phyloP scores from a whole-genome alignment of 805 yeast species.

The Saccharomycopsis fibuligera region DNA sequence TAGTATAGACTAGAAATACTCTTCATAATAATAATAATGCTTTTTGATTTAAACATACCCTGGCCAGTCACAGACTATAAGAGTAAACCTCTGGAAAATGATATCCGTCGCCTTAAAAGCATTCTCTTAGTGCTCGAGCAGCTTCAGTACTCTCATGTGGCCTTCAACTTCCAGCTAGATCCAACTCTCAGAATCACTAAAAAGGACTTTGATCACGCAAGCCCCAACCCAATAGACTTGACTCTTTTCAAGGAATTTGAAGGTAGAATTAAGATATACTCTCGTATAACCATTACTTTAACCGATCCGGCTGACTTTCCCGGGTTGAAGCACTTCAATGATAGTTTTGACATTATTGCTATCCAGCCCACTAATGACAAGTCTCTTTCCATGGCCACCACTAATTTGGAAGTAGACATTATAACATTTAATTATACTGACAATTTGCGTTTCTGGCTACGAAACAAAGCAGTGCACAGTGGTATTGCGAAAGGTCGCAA shows the following conservation, averaged over 20 bases:
- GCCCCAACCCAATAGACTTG: slow-evolving; percentile 38
- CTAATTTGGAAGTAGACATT: slow-evolving; percentile 74
- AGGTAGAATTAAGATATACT: slow-evolving; percentile 42
- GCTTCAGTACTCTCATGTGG: slow-evolving; percentile 71
- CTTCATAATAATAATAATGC: too few relatives aligned
- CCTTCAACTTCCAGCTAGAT: slow-evolving; percentile 56
- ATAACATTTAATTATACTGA: slow-evolving; percentile 63
- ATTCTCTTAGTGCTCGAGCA: slow-evolving; percentile 47
- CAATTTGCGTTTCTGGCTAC: slow-evolving; percentile 68
- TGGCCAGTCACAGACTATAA: slow-evolving; percentile 58
- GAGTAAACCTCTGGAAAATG: slow-evolving; percentile 34
- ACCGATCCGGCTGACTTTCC: slow-evolving; percentile 77
- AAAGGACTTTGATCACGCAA: slow-evolving; percentile 21
- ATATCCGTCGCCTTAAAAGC: slow-evolving; percentile 40
- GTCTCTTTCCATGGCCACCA: slow-evolving; percentile 66
- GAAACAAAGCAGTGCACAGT: slow-evolving; percentile 78
- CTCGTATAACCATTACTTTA: slow-evolving; percentile 69
- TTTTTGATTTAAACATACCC: slow-evolving; percentile 63
- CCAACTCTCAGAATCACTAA: slow-evolving; percentile 48
- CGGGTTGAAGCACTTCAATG: slow-evolving; percentile 37
- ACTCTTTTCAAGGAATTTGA: slow-evolving; percentile 28
- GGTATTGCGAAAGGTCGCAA: slow-evolving; percentile 79
- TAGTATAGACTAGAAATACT: too few relatives aligned
- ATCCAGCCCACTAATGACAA: slow-evolving; percentile 77
- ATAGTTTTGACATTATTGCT: slow-evolving; percentile 70